A percentile compares a stretch with the other conserved stretches of the same genome.
phyloP scores from a whole-genome alignment of 371 early-diverging fungal species.

The Mortierella sp. region DNA sequence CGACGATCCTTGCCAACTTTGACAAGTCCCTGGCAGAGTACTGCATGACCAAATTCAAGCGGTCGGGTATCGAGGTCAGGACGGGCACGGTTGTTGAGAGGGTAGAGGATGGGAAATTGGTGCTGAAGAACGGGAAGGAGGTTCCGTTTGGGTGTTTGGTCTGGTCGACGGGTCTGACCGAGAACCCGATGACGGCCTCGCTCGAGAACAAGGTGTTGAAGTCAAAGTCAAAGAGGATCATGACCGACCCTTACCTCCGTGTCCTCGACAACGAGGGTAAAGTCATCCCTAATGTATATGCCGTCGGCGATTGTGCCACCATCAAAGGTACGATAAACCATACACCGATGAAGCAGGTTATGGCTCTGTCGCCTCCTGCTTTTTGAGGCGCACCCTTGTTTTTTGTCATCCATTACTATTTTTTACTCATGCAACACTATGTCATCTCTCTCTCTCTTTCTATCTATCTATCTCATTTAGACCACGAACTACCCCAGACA shows the following conservation, averaged over 20 bases:
- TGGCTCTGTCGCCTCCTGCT: too few relatives aligned
- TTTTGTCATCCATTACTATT: neutral
- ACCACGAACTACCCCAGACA: conserved; percentile 76
- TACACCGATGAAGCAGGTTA: too few relatives aligned
- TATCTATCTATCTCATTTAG: conserved; percentile 12
- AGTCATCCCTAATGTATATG: conserved; percentile 64
- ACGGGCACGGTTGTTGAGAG: conserved; percentile 68
- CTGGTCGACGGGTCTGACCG: conserved; percentile 82
- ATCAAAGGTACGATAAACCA: conserved; percentile 62
- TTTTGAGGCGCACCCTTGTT: conserved; percentile 21
- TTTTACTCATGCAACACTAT: neutral
- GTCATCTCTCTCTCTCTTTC: neutral
- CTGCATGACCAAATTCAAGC: conserved; percentile 73
- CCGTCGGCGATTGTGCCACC: conserved; percentile 87
- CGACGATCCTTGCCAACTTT: conserved; percentile 78
- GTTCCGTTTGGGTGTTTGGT: conserved; percentile 60
- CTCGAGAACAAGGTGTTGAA: conserved; percentile 62
- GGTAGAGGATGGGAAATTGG: conserved; percentile 61
- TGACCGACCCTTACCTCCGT: conserved; percentile 74
- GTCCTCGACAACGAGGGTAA: conserved; percentile 69
- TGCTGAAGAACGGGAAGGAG: conserved; percentile 63
- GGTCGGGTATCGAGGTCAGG: conserved; percentile 77
- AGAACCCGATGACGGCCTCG: conserved; percentile 70
- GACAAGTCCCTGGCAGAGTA: conserved; percentile 76
- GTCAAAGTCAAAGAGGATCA: conserved; percentile 61